Base-by-base conservation (phyloP, 2,329 filamentous ascomycete genomes). In the Daldinia sp. region DNA sequence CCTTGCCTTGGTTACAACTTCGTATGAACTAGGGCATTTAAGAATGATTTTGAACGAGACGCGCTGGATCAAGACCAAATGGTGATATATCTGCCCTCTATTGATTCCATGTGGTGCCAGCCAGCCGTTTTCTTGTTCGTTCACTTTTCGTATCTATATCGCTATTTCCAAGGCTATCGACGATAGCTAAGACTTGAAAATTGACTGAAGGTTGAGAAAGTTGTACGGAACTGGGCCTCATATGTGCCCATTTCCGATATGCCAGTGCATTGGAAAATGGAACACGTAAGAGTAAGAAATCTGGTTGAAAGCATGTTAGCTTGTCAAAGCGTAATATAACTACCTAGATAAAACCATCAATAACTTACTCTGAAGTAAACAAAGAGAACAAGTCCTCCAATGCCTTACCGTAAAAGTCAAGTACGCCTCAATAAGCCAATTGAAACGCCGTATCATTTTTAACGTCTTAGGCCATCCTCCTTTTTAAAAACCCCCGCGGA, bases 91-190 rank as follows among this genome's bases (percentile, higher is more conserved):
- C 7, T 33, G 13, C 15, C 26, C 46, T 33, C 23, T 50, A 50
- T n/a, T 30, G 26, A 30, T 30, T 28, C 15, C 26, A n/a, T 33
- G 6, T 50, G 12, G 23, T n/a, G 15, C 46, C 46, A 9, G 46
- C 46, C 46, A n/a, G 46, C 15, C 28, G 46, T 33, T 51, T 18
- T 9, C 33, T 51, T 33, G 13, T 51, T 33, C 46, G 26, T 51
- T 26, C 7, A 33, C 7, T 51, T 33, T 2, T 9, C 26, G 46
- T 51, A 33, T 51, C 46, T 51, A 18, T 51, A 51, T 51, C 46
- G 46, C 46, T 51, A 28, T 51, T 7, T 51, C 10, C 13, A 51
- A 33, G 46, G 15, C 26, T n/a, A 33, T 51, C 10, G 15, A 12
- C 7, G 33, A 51, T 18, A 15, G 13, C 46, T 9, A 30, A 10